Evolutionary conservation across 2,329 filamentous ascomycete species (phyloP).

Genomic region (Penicillium digitatum): DNA sequence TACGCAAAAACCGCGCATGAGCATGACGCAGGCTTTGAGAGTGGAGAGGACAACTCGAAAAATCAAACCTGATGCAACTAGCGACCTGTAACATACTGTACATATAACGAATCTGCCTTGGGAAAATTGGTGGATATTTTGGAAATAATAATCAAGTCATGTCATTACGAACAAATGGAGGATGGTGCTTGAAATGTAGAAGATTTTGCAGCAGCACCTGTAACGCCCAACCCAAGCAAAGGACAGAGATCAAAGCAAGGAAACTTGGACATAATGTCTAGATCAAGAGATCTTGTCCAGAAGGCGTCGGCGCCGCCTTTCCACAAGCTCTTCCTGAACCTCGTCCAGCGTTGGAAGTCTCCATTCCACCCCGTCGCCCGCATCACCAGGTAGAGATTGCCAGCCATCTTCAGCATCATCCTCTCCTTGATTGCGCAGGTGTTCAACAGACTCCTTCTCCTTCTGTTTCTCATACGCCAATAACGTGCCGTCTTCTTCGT

Average conservation of each 20-base stretch:
- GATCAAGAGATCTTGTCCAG: conserved; percentile 68
- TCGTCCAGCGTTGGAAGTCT: conserved; percentile 80
- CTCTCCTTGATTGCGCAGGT: conserved; percentile 58
- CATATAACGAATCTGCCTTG: conserved; percentile 13
- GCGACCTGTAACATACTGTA: conserved; percentile 23
- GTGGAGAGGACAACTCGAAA: conserved; percentile 35
- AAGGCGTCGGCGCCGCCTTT: conserved; percentile 75
- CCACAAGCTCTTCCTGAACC: conserved; percentile 89
- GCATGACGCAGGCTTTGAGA: conserved; percentile 45
- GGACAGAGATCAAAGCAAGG: conserved; percentile 13
- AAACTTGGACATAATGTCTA: not conserved
- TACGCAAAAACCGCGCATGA: conserved; percentile 33
- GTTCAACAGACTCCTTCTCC: conserved; percentile 74
- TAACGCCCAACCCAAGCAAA: conserved; percentile 21
- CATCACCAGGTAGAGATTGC: conserved; percentile 82
- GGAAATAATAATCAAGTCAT: conserved; percentile 6
- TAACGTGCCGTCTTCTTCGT: conserved; percentile 81
- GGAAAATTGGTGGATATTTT: not conserved
- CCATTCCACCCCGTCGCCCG: conserved; percentile 78
- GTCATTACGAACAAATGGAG: conserved; percentile 14
- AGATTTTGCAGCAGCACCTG: conserved; percentile 22
- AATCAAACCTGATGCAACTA: conserved; percentile 24
- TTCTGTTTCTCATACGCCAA: conserved; percentile 76
- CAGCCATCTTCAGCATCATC: conserved; percentile 64
- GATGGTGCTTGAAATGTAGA: conserved; percentile 18